Evolutionary conservation across 1,284 basidiomycete genomes (phyloP).

Genomic region (Fistulinella staudtii): DNA sequence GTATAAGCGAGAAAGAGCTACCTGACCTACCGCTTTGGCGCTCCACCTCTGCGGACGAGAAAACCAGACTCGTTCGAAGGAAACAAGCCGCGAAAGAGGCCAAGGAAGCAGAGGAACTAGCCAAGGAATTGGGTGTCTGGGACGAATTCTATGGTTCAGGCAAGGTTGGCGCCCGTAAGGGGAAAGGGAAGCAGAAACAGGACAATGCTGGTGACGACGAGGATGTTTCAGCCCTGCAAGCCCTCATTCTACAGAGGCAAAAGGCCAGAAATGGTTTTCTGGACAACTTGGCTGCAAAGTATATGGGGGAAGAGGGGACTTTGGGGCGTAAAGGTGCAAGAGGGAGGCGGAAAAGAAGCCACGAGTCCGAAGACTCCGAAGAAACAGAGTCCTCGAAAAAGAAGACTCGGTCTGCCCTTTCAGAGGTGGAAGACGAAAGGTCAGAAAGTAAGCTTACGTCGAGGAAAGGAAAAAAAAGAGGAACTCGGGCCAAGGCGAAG

Average conservation of each 20-base stretch:
- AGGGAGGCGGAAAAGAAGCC: constrained; percentile 47
- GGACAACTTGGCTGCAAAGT: constrained; percentile 80
- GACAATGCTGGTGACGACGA: constrained; percentile 48
- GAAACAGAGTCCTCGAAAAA: constrained; percentile 50
- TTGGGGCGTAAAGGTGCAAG: constrained; percentile 40
- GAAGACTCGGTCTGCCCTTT: constrained; percentile 36
- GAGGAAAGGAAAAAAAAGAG: constrained; percentile 40
- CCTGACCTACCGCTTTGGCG: constrained; percentile 63
- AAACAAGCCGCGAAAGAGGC: constrained; percentile 79
- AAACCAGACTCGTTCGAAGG: constrained; percentile 66
- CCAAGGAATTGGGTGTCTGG: constrained; percentile 89
- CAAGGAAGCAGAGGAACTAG: constrained; percentile 78
- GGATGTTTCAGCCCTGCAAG: constrained; percentile 70
- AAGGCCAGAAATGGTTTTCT: constrained; percentile 72
- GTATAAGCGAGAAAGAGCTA: constrained; percentile 66
- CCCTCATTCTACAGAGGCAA: constrained; percentile 76
- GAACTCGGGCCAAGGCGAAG: constrained; percentile 32
- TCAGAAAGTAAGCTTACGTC: constrained; percentile 62
- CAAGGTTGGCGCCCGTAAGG: constrained; percentile 60
- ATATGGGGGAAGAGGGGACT: constrained; percentile 41
- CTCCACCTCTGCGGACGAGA: constrained; percentile 69
- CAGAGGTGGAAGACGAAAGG: constrained; percentile 66
- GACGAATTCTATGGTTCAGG: constrained; percentile 91
- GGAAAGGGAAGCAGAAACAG: constrained; percentile 55
- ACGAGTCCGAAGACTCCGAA: constrained; percentile 29